phyloP scores from a whole-genome alignment of 2,329 filamentous ascomycete genomes.

The Colletotrichum liaoningense region DNA sequence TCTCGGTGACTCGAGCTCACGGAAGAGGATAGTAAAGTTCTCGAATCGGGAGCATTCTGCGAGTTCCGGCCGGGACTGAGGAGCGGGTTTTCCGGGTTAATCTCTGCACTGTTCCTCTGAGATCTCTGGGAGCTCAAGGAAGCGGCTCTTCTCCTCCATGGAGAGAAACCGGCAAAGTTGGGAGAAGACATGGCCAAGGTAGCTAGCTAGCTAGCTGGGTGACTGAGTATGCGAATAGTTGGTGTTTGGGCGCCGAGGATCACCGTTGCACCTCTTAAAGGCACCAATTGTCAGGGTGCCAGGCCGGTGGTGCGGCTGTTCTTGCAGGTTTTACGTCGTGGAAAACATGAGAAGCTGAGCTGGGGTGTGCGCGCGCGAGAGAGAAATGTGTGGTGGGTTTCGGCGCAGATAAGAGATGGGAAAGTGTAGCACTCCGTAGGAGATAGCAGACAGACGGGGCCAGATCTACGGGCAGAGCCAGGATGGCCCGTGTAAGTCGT shows the following conservation, averaged over 20 bases:
- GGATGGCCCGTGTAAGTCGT: constrained; percentile 31
- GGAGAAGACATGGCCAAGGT: constrained; percentile 57
- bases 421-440: constrained; percentile 21
- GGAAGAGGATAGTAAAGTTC: constrained; percentile 49
- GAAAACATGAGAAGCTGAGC: constrained; percentile 28
- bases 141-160: constrained; percentile 56
- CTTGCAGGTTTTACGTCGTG: constrained; percentile 17
- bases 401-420: constrained; percentile 28
- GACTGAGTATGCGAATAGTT: not conserved
- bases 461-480: constrained; percentile 31
- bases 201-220: not conserved
- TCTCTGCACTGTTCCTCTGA: constrained; percentile 37
- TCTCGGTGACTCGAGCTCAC: constrained; percentile 62
- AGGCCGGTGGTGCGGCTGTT: constrained; percentile 22
- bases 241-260: constrained; percentile 6
- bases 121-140: constrained; percentile 37
- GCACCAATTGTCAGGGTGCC: constrained; percentile 19
- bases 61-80: constrained; percentile 34
- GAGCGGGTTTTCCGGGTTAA: constrained; percentile 39
- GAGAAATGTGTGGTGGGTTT: constrained; percentile 16
- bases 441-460: constrained; percentile 17
- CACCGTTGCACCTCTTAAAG: constrained; percentile 15
- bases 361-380: constrained; percentile 5
- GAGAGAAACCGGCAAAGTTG: constrained; percentile 55
- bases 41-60: constrained; percentile 42